A percentile compares a stretch with the other conserved stretches of the same genome.
Evolutionary conservation across 2,329 filamentous ascomycete genomes (phyloP).

Genomic region (Aspergillus sp.): DNA sequence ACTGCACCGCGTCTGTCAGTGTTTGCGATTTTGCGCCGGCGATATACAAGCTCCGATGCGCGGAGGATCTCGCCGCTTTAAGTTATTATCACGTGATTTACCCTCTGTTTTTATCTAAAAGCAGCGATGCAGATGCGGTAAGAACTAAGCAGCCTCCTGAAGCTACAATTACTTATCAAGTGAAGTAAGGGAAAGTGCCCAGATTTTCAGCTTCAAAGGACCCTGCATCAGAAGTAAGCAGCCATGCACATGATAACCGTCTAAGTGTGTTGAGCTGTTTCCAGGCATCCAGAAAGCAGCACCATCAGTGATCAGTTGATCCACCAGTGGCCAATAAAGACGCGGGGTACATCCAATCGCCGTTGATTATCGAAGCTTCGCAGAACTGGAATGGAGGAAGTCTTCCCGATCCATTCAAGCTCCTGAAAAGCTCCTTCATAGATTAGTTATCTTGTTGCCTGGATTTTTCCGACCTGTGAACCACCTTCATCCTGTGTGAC

Average conservation of each 20-base stretch:
- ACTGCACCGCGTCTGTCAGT: not conserved
- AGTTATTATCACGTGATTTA: not conserved
- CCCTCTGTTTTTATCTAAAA: not conserved
- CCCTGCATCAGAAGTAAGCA: not conserved
- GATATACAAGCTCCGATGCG: not conserved
- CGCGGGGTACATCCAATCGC: constrained; percentile 5
- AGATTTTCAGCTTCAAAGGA: not conserved
- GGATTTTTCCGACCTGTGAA: not conserved
- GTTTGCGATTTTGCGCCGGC: not conserved
- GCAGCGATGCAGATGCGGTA: not conserved
- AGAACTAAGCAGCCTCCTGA: no score
- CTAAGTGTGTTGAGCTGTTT: not conserved
- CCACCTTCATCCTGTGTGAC: not conserved
- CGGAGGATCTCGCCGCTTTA: not conserved
- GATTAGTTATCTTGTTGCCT: constrained; percentile 16
- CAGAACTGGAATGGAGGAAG: not conserved
- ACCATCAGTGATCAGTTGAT: constrained; percentile 1
- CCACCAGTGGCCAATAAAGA: constrained; percentile 4
- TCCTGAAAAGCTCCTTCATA: not conserved
- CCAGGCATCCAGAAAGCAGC: not conserved
- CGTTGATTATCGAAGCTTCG: not conserved
- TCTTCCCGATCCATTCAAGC: not conserved
- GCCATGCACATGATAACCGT: not conserved
- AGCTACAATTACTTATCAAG: no score
- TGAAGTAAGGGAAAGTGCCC: no score